Conservation (phyloP, 805 yeast genomes). For the Hanseniaspora vineae region DNA sequence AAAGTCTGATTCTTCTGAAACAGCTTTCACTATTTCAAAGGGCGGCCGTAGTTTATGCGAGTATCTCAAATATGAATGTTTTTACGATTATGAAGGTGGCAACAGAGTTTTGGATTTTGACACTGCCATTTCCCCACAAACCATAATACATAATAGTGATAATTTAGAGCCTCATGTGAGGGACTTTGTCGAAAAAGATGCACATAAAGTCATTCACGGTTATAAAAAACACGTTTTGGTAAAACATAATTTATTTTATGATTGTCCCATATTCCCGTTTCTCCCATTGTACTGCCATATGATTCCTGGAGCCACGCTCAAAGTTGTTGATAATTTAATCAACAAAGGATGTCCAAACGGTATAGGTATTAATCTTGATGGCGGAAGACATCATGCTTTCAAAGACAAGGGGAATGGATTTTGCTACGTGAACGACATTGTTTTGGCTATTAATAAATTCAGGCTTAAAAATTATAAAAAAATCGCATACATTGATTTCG, state of each 20-base stretch:
- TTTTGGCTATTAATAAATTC: constrained; percentile 39
- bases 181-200: not conserved
- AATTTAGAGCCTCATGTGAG: not conserved
- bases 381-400: constrained; percentile 64
- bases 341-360: constrained; percentile 12
- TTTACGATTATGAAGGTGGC: not conserved
- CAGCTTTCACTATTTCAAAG: too few relatives aligned
- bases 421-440: constrained; percentile 63
- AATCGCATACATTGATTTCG: constrained; percentile 55
- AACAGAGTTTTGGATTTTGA: too few relatives aligned
- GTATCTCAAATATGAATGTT: not conserved
- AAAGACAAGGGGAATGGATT: constrained; percentile 49
- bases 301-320: constrained; percentile 45
- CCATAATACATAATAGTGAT: too few relatives aligned
- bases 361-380: constrained; percentile 59
- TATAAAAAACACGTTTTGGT: constrained; percentile 10
- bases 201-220: constrained; percentile 2
- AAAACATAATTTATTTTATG: constrained; percentile 40
- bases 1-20: constrained; percentile 1
- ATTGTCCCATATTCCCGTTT: constrained; percentile 50
- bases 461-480: constrained; percentile 31
- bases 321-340: constrained; percentile 30
- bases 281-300: constrained; percentile 36
- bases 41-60: not conserved
- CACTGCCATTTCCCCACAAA: too few relatives aligned